Base-by-base conservation (phyloP, 2,329 filamentous ascomycete species). In the Cryphonectria radicalis region DNA sequence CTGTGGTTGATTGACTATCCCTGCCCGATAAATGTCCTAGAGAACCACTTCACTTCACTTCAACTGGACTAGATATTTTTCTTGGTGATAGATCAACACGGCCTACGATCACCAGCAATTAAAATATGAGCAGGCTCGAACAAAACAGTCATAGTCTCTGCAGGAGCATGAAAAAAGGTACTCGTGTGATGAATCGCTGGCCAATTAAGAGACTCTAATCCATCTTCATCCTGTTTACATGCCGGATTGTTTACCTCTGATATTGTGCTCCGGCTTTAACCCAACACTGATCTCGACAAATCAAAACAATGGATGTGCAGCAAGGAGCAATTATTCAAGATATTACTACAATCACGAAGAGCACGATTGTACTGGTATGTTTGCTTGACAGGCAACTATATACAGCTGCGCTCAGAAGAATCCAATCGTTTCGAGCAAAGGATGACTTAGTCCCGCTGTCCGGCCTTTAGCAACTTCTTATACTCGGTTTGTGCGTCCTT, bases 401-500 rank as follows among this genome's bases (percentile, higher is more conserved):
- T 53, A 11, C n/a, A 53, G 25, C 4, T 53, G 7, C 50, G 10
- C n/a, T 14, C 25, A 3, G 13, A 28, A 17, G 53, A 1, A 28
- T 28, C 11, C n/a, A 25, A 22, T 13, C 11, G 11, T 13, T 55
- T 55, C n/a, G 14, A 55, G 53, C n/a, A 32, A 5, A 17, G 3
- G 8, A 28, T 5, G 2, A 6, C 6, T 6, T 11, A 14, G 19
- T 14, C 3, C 35, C 14, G 35, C 14, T 59, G 25, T 6, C 28
- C 55, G 6, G 55, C 55, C 13, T 59, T 35, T 28, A 59, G 14
- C 55, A 59, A 19, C 35, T 42, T 63, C n/a, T 10, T 42, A 17
- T 63, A 42, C 37, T 63, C 62, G n/a, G 42, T 25, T n/a, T 25
- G 25, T 10, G 42, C 76, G 32, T 77, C 71, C 25, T 67, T 42